Percentiles rank a stretch among this genome's conserved stretches.
Conservation (phyloP, 257 asterid species). For the Scutellaria minor region DNA sequence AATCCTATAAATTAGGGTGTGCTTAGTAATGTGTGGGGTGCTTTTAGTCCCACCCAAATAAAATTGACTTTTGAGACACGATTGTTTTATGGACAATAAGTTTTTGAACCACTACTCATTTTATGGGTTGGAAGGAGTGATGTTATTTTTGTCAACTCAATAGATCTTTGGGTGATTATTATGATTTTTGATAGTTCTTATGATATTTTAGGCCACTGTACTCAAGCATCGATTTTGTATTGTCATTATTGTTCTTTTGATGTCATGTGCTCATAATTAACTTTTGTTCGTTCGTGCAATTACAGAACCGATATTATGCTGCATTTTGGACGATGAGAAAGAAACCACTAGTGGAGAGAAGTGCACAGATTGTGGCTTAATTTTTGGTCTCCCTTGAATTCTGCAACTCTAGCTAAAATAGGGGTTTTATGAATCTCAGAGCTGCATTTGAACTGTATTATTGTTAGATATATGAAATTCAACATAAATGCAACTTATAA, state of each 20-base stretch:
- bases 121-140: too few relatives aligned
- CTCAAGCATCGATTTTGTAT: neutral
- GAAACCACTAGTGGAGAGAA: conserved; percentile 36
- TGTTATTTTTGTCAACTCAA: conserved; percentile 7
- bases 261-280: neutral
- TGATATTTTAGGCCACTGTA: neutral
- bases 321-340: conserved; percentile 96
- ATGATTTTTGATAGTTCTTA: neutral
- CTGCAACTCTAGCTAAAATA: conserved; percentile 5
- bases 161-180: neutral
- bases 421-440: neutral
- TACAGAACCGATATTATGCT: conserved; percentile 79
- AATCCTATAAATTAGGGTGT: too few relatives aligned
- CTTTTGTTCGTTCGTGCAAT: neutral
- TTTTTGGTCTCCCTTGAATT: neutral
- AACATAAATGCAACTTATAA: neutral
- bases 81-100: too few relatives aligned
- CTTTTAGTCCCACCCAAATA: too few relatives aligned
- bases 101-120: too few relatives aligned
- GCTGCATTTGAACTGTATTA: conserved; percentile 11
- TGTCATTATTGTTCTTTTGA: neutral
- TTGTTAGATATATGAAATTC: neutral
- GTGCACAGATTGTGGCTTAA: conserved; percentile 17
- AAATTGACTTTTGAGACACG: too few relatives aligned
- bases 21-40: too few relatives aligned